Base-by-base conservation (phyloP, 208 protist genomes). In the Wallacemonas rigidus region DNA sequence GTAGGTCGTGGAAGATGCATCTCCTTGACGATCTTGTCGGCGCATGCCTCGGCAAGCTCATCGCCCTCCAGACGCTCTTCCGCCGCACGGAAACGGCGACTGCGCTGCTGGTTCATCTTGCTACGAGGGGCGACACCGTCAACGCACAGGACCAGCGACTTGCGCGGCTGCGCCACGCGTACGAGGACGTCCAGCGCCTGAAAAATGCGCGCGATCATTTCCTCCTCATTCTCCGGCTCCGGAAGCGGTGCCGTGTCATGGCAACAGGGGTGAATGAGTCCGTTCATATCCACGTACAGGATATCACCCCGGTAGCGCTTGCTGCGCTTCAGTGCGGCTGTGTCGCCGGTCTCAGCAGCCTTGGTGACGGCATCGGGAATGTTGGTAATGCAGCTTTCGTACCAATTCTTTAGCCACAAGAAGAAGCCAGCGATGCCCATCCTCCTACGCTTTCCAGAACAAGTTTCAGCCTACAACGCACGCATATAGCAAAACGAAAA, bases 211-310 rank as follows among this genome's bases (percentile, higher is more conserved):
- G 82, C 75, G 44, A 98, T 84, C 95, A 98, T 98, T 81, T 98
- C 92, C 74, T 95, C 88, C 74, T 98, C 91, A 14, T 70, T 94
- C 60, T 92, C 76, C 0, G 92, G 94, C 65, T 94, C 80, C 48
- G 88, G 81, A 43, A 91, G 67, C 6, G 91, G 91, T 7, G 93
- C 81, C 35, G 98, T 98, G 65, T 99, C 98, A 85, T 99, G 99
- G 57, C 96, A 98, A 69, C 98, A 99, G 1, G 98, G 98, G 81
- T 99, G 99, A 71, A 99, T 99, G 45, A 99, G 80, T 7, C 97
- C 97, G 76, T 99, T 99, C 98, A 99, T 99, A 80, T 99, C 99
- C 6, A 99, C 80, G 86, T 99, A 99, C 1, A 99, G 83, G 84
- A 99, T 99, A 87, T 99, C 99, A 72, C 86, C 89, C 39, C 70